Evolutionary conservation across 1,139 yeast species (phyloP).

Genomic region (Meyerozyma athensensis): DNA sequence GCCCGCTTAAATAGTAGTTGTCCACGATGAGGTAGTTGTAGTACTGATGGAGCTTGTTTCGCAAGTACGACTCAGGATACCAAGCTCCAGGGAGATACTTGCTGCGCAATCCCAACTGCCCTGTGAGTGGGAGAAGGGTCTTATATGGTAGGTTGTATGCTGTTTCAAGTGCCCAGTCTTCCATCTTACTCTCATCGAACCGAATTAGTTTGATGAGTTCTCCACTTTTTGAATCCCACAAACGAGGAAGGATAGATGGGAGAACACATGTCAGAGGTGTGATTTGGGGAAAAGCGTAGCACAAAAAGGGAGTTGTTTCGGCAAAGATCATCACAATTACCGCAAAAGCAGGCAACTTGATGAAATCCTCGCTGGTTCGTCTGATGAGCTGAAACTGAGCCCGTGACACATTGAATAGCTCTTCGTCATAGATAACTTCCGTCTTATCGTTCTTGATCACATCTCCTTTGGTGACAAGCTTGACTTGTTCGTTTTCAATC

Average conservation of each 20-base stretch:
- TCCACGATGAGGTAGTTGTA: constrained; percentile 47
- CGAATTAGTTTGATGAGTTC: constrained; percentile 5
- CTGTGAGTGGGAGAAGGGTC: constrained; percentile 31
- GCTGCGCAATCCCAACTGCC: constrained; percentile 33
- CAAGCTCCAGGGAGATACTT: constrained; percentile 33
- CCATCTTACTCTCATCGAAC: constrained; percentile 7
- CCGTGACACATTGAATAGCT: constrained; percentile 42
- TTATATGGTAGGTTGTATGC: constrained; percentile 38
- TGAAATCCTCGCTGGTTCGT: constrained; percentile 55
- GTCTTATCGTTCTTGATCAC: constrained; percentile 16
- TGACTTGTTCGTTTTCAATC: constrained; percentile 20
- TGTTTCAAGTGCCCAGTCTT: constrained; percentile 29
- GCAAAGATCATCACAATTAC: constrained; percentile 52
- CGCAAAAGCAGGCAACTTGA: constrained; percentile 62
- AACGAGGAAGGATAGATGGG: constrained; percentile 43
- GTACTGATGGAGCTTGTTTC: constrained; percentile 34
- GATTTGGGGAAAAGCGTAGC: constrained; percentile 55
- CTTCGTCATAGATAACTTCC: constrained; percentile 6
- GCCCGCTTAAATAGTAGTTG: constrained; percentile 42
- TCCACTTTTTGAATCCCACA: constrained; percentile 22
- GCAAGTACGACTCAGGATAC: constrained; percentile 35
- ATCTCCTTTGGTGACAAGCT: constrained; percentile 15
- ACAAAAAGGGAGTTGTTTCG: constrained; percentile 60
- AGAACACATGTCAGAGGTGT: constrained; percentile 68
- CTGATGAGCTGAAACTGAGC: constrained; percentile 49